phyloP scores from a whole-genome alignment of 2,329 filamentous ascomycete species.

The Talaromyces sp. region DNA sequence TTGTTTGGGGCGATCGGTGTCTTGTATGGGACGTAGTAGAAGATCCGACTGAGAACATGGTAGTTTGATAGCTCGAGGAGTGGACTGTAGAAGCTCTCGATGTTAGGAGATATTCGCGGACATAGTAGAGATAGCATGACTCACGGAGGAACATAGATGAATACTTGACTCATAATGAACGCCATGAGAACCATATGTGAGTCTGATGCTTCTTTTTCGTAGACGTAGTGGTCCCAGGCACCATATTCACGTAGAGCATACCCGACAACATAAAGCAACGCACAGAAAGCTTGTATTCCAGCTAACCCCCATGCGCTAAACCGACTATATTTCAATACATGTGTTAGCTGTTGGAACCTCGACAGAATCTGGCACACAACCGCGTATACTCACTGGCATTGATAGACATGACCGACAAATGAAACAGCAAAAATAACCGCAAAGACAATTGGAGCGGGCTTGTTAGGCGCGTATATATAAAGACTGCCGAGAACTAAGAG shows the following conservation, averaged over 20 bases:
- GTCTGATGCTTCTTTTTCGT: constrained; percentile 33
- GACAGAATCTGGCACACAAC: not conserved
- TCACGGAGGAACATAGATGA: constrained; percentile 43
- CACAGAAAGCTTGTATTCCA: constrained; percentile 57
- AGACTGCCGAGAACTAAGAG: constrained; percentile 32
- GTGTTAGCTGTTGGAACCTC: no score
- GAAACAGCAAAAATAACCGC: constrained; percentile 49
- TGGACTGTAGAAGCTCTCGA: constrained; percentile 45
- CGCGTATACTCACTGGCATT: constrained; percentile 55
- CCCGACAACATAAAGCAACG: constrained; percentile 58
- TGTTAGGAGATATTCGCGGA: not conserved
- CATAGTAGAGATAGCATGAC: constrained; percentile 8
- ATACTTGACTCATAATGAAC: constrained; percentile 49
- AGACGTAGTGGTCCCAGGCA: constrained; percentile 53
- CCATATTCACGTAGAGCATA: constrained; percentile 59
- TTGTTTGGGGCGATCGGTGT: constrained; percentile 54
- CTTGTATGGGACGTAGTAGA: constrained; percentile 64
- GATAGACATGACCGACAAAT: constrained; percentile 51
- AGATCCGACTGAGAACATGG: constrained; percentile 61
- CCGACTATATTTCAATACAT: constrained; percentile 43
- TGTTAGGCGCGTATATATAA: constrained; percentile 58
- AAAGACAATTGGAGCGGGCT: constrained; percentile 58
- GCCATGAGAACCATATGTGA: constrained; percentile 27
- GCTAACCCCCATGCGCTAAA: constrained; percentile 62
- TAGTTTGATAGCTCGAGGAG: constrained; percentile 65